These are phyloP conservation scores for Magnaporthiopsis incrustans DNA, from an alignment of 2,329 filamentous ascomycete species.

Conservation along the genomic window DNA sequence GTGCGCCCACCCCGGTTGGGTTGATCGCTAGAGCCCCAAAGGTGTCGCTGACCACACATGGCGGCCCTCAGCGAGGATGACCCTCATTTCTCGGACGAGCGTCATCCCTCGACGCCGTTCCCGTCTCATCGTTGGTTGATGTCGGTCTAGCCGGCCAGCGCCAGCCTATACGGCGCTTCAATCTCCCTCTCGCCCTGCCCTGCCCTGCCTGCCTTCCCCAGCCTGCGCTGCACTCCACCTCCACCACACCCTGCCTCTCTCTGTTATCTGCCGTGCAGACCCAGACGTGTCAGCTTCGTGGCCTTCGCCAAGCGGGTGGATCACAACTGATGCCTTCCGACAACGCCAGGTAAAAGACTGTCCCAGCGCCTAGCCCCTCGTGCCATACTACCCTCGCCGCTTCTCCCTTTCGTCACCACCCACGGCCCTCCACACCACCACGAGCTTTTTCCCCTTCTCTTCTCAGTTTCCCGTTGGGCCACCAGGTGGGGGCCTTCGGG, in stretches of 20 bases:
- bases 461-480: background rate
- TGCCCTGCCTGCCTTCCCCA: background rate
- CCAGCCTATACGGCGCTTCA: background rate
- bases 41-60: background rate
- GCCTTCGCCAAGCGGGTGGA: background rate
- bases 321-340: background rate
- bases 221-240: background rate
- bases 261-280: background rate
- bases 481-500: constrained; percentile 4
- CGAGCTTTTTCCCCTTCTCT: background rate
- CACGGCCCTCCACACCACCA: background rate
- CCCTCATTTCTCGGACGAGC: background rate
- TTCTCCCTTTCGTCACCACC: constrained; percentile 2
- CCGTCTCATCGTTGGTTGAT: background rate
- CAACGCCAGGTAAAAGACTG: background rate
- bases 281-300: background rate
- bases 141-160: background rate
- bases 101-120: background rate
- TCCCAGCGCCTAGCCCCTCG: background rate
- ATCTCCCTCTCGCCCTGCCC: background rate
- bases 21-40: background rate
- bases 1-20: background rate
- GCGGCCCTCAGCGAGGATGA: background rate
- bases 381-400: background rate
- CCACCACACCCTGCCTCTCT: background rate